Evolutionary conservation across 2,329 filamentous ascomycete species (phyloP), one percentile per base, ranked within the genome.

Genomic region (Teratosphaeria destructans): DNA sequence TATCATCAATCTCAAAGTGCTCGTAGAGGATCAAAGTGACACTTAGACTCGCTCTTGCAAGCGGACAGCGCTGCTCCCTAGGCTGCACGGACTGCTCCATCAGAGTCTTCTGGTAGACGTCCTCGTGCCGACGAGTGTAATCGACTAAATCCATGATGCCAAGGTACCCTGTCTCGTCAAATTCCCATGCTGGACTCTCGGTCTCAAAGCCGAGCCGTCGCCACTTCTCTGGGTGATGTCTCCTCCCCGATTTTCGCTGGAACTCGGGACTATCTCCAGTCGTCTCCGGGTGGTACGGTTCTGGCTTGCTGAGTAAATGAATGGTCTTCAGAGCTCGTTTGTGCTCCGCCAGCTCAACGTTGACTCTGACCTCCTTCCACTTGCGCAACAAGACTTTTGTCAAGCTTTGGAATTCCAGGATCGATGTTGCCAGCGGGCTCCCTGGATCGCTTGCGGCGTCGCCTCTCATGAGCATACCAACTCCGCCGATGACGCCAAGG

Each of bases 91-190:
- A 87, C 74, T 99, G 94, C 74, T 99, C 94, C 39, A 96, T 78
- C 16, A 99, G 65, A 66, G 95, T 80, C 75, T 95, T 96, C 72
- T 96, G 92, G 67, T 95, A 97, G 11, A 85, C 85, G 70, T 96
- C 92, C 72, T 96, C 90, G 70, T 96, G 87, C 71, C 91, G 95
- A 69, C 88, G 84, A 55, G 96, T 90, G 72, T 90, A 99, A 73
- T 97, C 92, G 2, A 91, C 90, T 68, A 99, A 75, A 72, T 99
- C 94, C 92, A 99, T 97, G 84, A 99, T 90, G 32, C 94, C 94
- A 58, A 99, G 75, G 71, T 92, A 97, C 0, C 94, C 94, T 32
- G 89, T 88, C 47, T 84, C 79, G 23, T 90, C 86, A 70, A 99
- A 97, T 67, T 99, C 94, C 67, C 82, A 81, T 0, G 86, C 86